phyloP scores from a whole-genome alignment of 306 rosid genomes.

The Begonia loranthoides region DNA sequence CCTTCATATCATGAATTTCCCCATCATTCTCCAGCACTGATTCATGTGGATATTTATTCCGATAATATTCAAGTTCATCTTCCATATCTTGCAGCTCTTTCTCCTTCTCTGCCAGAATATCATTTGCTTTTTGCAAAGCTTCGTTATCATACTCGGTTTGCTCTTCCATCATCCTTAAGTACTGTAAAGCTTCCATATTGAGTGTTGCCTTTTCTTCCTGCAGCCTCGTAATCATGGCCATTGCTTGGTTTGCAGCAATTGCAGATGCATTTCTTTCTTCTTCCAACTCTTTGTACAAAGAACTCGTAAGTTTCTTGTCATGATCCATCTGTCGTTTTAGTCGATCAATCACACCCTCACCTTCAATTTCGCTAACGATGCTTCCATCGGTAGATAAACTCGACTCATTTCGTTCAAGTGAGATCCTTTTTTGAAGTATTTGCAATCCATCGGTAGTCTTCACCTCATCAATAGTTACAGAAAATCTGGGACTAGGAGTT shows the following conservation, averaged over 20 bases:
- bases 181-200: slow-evolving; percentile 72
- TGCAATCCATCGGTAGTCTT: slow-evolving; percentile 61
- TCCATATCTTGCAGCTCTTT: slow-evolving; percentile 43
- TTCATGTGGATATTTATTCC: slow-evolving; percentile 39
- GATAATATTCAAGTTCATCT: slow-evolving; percentile 33
- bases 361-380: slow-evolving; percentile 38
- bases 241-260: slow-evolving; percentile 43
- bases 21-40: slow-evolving; percentile 19
- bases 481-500: slow-evolving; percentile 84
- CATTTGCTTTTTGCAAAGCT: slow-evolving; percentile 49
- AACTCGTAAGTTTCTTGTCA: slow-evolving; percentile 57
- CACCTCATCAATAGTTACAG: slow-evolving; percentile 45
- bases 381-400: slow-evolving; percentile 79
- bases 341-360: slow-evolving; percentile 37
- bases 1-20: slow-evolving; percentile 36
- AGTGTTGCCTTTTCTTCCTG: slow-evolving; percentile 64
- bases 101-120: slow-evolving; percentile 49
- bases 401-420: slow-evolving; percentile 89
- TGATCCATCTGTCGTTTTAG: slow-evolving; percentile 72
- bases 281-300: slow-evolving; percentile 57
- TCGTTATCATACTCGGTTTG: slow-evolving; percentile 49
- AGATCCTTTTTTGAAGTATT: slow-evolving; percentile 52
- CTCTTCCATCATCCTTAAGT: slow-evolving; percentile 52
- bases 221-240: slow-evolving; percentile 68
- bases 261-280: slow-evolving; percentile 74